phyloP scores from a whole-genome alignment of 176 grass and related monocot species.

The Phyllostachys edulis region DNA sequence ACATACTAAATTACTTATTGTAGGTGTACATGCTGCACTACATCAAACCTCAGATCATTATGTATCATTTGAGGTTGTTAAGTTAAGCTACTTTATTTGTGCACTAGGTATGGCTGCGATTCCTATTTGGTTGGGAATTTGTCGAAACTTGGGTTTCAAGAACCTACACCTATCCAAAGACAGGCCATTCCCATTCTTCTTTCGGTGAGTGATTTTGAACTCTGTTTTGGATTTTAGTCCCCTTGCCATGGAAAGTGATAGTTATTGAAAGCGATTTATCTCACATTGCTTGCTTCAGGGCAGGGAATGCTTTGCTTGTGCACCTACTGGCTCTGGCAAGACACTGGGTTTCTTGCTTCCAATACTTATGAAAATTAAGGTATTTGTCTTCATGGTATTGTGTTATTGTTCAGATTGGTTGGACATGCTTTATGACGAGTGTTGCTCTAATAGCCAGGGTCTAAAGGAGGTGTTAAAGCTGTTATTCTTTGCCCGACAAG shows the following conservation, averaged over 20 bases:
- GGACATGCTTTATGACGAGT: background rate
- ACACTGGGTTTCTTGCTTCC: conserved; percentile 86
- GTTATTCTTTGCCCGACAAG: conserved; percentile 89
- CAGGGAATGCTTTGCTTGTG: conserved; percentile 95
- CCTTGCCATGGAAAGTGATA: background rate
- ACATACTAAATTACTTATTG: background rate
- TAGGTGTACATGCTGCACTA: background rate
- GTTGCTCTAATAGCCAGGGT: conserved; percentile 83
- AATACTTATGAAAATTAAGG: conserved; percentile 95
- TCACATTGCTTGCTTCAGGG: conserved; percentile 49
- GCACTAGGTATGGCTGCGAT: conserved; percentile 69
- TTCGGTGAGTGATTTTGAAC: conserved; percentile 51
- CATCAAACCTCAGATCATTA: background rate
- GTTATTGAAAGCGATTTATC: background rate
- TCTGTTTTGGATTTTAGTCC: conserved; percentile 1
- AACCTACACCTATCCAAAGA: conserved; percentile 96
- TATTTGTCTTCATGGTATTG: conserved; percentile 38
- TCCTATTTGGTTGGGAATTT: conserved; percentile 67
- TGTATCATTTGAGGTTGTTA: background rate
- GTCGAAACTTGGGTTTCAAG: conserved; percentile 68
- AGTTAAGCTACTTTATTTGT: conserved; percentile 28
- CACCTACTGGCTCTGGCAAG: conserved; percentile 97
- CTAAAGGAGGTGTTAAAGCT: conserved; percentile 78
- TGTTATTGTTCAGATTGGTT: background rate
- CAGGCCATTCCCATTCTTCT: conserved; percentile 90